Evolutionary conservation across 495 filamentous ascomycete genomes (phyloP), one percentile per base, ranked within the genome.

Genomic region (Podospora anserina): DNA sequence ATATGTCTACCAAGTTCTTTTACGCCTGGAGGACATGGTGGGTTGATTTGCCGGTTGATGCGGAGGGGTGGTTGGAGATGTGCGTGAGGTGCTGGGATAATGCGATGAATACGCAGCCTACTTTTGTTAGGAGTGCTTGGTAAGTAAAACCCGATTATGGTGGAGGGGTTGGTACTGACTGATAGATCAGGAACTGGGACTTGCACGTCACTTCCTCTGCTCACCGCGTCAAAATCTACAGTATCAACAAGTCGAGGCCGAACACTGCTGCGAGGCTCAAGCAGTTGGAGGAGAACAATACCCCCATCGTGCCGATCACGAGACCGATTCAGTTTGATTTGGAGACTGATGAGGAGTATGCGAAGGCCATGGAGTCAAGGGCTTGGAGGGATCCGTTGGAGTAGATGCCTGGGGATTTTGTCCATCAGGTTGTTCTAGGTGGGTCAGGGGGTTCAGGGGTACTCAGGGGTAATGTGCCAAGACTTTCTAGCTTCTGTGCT

Each of bases 151-250:
- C 23, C 23, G 23, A 23, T 23, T 23, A 23, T 23, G 23, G 23
- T 23, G 23, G 23, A 23, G 23, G 23, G 23, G 23, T 23, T 23
- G 23, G 23, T 65, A 23, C 39, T 49, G 13, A 49, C 39, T 9
- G 39, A 13, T 30, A 34, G 11, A 63, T 18, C 11, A 74, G 73
- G 83, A 85, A 86, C 73, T 90, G 87, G 88, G 88, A 86, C 55
- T 78, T 90, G 16, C 88, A 90, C 76, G 88, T 91, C 28, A 90
- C 88, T 1, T 84, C 82, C n/a, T 88, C 84, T 4, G 86, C 84
- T 32, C 88, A 90, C 71, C 82, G 87, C 3, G 83, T 91, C 76
- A 87, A 79, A 65, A 71, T 90, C 13, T 91, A 89, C 74, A 89
- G 86, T 68, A 80, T 89, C 69, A 90, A 90, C 75, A 84, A 82